Evolutionary conservation across 495 filamentous ascomycete genomes (phyloP).

Genomic region (Sabuloglossum arenarium): DNA sequence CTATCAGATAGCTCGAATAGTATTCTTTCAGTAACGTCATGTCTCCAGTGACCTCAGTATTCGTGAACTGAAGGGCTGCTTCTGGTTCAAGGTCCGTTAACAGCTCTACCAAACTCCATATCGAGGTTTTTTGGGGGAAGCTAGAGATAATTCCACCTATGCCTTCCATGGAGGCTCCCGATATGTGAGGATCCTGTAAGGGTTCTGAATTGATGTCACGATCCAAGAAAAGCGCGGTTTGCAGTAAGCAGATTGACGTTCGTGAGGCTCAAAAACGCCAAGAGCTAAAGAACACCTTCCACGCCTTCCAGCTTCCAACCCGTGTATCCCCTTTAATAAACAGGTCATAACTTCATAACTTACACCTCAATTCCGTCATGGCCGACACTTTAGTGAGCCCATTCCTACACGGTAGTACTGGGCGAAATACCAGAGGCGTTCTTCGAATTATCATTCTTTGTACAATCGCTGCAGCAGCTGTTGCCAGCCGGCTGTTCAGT

Average conservation of each 20-base stretch:
- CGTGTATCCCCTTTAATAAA: constrained; percentile 4
- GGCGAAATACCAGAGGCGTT: constrained; percentile 60
- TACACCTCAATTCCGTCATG: constrained; percentile 6
- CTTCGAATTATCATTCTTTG: constrained; percentile 80
- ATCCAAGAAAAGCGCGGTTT: too few relatives aligned
- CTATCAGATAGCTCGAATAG: constrained; percentile 30
- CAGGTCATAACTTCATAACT: constrained; percentile 6
- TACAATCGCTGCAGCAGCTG: constrained; percentile 79
- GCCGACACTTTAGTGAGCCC: constrained; percentile 25
- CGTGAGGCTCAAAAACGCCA: background rate
- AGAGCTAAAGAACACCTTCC: constrained; percentile 12
- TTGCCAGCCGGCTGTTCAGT: constrained; percentile 89
- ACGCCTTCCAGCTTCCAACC: constrained; percentile 13
- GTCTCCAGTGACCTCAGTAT: constrained; percentile 14
- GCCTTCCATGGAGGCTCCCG: background rate
- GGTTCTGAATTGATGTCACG: background rate
- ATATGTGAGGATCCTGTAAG: background rate
- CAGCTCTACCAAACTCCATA: constrained; percentile 11
- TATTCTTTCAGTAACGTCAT: constrained; percentile 22
- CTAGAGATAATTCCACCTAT: background rate
- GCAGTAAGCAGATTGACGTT: background rate
- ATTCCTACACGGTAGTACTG: constrained; percentile 44
- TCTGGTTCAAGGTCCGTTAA: constrained; percentile 18
- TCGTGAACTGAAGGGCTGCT: constrained; percentile 8
- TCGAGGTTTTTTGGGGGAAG: background rate